Evolutionary conservation across 2,329 filamentous ascomycete genomes (phyloP).

Genomic region (Neopestalotiopsis sp.): DNA sequence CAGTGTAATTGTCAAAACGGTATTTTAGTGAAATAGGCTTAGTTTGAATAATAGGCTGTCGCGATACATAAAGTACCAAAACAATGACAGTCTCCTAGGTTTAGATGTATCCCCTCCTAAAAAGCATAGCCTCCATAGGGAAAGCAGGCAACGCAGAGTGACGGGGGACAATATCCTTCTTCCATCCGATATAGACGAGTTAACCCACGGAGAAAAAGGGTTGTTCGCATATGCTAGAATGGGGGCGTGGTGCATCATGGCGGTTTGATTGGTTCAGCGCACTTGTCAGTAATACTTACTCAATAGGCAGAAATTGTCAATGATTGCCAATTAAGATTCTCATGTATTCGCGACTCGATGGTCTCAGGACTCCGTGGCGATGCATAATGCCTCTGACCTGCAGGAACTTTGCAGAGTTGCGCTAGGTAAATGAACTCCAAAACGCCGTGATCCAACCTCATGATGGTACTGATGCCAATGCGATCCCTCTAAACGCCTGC

Average conservation of each 20-base stretch:
- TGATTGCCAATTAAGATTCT: not conserved
- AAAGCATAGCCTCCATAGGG: constrained; percentile 52
- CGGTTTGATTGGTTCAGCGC: not conserved
- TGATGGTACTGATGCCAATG: not conserved
- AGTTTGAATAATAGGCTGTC: not conserved
- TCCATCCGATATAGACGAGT: constrained; percentile 61
- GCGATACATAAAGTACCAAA: not conserved
- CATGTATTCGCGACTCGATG: not conserved
- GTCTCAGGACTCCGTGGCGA: not conserved
- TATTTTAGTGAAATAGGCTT: not conserved
- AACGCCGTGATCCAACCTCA: not conserved
- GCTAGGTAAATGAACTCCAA: not conserved
- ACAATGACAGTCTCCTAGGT: not conserved
- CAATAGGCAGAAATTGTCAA: not conserved
- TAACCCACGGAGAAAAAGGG: constrained; percentile 54
- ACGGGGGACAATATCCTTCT: constrained; percentile 53
- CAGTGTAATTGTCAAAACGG: not conserved
- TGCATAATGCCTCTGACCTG: not conserved
- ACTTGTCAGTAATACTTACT: constrained; percentile 3
- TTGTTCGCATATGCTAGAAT: constrained; percentile 63
- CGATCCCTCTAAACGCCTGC: not conserved
- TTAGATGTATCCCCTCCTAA: constrained; percentile 49
- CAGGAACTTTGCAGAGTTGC: not conserved
- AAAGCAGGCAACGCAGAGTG: constrained; percentile 61
- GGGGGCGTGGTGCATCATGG: constrained; percentile 30